Percentiles rank a stretch among this genome's conserved stretches.
phyloP scores from a whole-genome alignment of 495 filamentous ascomycete genomes.

The Lentithecium fluviatile region DNA sequence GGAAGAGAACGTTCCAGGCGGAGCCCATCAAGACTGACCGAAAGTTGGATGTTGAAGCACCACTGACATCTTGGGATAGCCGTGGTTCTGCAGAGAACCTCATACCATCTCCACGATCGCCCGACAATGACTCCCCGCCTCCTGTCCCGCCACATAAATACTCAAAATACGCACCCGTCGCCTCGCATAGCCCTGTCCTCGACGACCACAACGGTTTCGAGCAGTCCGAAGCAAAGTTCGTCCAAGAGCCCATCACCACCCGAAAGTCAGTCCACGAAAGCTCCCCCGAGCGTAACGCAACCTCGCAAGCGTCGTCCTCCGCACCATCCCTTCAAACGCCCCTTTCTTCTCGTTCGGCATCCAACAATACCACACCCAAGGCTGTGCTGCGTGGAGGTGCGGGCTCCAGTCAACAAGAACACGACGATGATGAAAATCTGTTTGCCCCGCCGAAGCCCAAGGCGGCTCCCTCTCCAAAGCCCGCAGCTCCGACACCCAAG shows the following conservation, averaged over 20 bases:
- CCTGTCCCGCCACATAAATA: slow-evolving; percentile 27
- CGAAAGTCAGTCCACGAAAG: slow-evolving; percentile 10
- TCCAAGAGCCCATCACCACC: slow-evolving; percentile 21
- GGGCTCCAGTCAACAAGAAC: not conserved
- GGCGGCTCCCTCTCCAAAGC: not conserved
- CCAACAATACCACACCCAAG: slow-evolving; percentile 25
- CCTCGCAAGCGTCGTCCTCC: slow-evolving; percentile 18
- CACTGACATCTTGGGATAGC: slow-evolving; percentile 39
- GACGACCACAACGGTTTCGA: slow-evolving; percentile 14
- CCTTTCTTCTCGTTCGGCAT: slow-evolving; percentile 24
- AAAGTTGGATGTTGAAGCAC: slow-evolving; percentile 32
- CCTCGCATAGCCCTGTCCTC: slow-evolving; percentile 18
- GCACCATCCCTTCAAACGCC: slow-evolving; percentile 25
- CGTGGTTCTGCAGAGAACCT: slow-evolving; percentile 38
- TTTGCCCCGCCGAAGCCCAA: slow-evolving; percentile 8
- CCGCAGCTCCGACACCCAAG: slow-evolving; percentile 3
- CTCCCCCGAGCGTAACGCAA: slow-evolving; percentile 3
- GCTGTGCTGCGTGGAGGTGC: slow-evolving; percentile 1
- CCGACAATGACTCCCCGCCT: slow-evolving; percentile 14
- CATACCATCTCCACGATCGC: slow-evolving; percentile 27
- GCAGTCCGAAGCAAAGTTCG: slow-evolving; percentile 29
- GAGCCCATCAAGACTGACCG: slow-evolving; percentile 34
- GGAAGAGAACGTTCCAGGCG: slow-evolving; percentile 22
- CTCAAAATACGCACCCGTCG: slow-evolving; percentile 19
- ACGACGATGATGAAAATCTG: slow-evolving; percentile 28